phyloP scores from a whole-genome alignment of 495 filamentous ascomycete species.

The Tirmania nivea region DNA sequence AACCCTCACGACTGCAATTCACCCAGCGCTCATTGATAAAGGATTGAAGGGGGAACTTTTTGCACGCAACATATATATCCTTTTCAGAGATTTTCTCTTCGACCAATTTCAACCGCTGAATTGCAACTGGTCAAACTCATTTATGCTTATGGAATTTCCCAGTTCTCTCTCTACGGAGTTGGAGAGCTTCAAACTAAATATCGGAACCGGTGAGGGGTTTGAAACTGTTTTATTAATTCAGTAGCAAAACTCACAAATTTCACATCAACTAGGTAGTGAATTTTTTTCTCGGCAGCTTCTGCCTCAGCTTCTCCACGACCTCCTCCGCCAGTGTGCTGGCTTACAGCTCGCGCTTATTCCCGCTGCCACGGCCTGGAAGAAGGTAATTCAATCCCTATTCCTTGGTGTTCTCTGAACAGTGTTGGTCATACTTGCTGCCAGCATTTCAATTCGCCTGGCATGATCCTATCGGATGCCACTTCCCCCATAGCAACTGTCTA shows the following conservation, averaged over 20 bases:
- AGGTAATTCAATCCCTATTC: too few relatives aligned
- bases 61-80: not conserved
- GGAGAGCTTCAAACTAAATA: not conserved
- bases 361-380: too few relatives aligned
- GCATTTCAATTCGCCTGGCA: too few relatives aligned
- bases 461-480: too few relatives aligned
- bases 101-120: not conserved
- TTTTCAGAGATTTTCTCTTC: not conserved
- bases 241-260: not conserved
- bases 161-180: not conserved
- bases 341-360: not conserved
- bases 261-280: not conserved
- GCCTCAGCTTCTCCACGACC: not conserved
- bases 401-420: too few relatives aligned
- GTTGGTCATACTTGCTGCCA: too few relatives aligned
- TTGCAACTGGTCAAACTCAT: not conserved
- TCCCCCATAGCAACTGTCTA: too few relatives aligned
- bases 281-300: not conserved
- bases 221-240: not conserved
- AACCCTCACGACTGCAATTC: not conserved
- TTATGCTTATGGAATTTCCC: not conserved
- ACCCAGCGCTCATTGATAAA: not conserved
- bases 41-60: not conserved
- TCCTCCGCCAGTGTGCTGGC: not conserved
- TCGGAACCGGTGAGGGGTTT: not conserved